These are phyloP conservation scores for Fraxinus angustifolia DNA, from an alignment of 305 asterid genomes.

Conservation along the genomic window DNA sequence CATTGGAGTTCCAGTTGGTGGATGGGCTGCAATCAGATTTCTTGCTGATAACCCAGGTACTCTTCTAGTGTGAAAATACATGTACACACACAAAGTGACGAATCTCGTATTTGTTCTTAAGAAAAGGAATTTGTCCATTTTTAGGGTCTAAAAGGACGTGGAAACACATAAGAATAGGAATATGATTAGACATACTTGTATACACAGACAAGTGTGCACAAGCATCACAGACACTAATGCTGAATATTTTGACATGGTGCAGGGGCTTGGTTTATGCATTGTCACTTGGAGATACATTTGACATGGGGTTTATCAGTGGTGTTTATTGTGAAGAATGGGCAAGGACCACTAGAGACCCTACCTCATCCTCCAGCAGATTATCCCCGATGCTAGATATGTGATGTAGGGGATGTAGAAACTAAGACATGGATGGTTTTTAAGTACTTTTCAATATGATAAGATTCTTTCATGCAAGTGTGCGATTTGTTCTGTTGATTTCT, in stretches of 20 bases:
- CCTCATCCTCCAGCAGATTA: constrained; percentile 69
- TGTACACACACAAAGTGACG: neutral
- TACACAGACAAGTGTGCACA: neutral
- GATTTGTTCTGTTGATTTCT: constrained; percentile 19
- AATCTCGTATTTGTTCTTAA: neutral
- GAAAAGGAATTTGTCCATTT: neutral
- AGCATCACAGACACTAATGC: neutral
- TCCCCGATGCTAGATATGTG: constrained; percentile 48
- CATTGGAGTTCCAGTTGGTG: constrained; percentile 72
- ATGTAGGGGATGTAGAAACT: constrained; percentile 5
- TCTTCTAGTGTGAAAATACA: neutral
- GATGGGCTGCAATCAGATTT: constrained; percentile 74
- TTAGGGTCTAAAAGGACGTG: neutral
- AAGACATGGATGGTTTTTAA: constrained; percentile 19
- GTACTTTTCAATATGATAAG: neutral
- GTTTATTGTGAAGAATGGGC: constrained; percentile 56
- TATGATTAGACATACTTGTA: neutral
- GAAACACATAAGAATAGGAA: neutral
- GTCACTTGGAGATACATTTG: constrained; percentile 57
- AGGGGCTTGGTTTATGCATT: constrained; percentile 74
- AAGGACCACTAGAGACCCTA: constrained; percentile 56
- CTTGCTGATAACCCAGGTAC: constrained; percentile 71
- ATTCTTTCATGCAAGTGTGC: constrained; percentile 38
- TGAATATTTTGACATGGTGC: constrained; percentile 21
- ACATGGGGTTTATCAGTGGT: constrained; percentile 62